Base-by-base conservation (phyloP, 441 rosid genomes). In the Hura crepitans region DNA sequence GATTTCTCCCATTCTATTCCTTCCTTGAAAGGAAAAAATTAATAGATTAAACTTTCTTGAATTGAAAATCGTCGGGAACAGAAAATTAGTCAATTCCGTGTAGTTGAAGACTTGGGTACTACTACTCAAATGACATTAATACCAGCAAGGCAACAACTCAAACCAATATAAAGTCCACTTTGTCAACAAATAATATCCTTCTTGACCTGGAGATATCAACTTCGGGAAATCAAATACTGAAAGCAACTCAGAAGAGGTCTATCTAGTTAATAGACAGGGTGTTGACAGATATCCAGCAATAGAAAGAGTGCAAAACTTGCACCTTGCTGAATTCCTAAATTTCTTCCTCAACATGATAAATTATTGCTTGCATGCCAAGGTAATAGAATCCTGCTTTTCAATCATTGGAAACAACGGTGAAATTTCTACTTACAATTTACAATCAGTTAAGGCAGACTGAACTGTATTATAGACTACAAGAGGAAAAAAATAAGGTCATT, bases 381-480 rank as follows among this genome's bases (percentile, higher is more conserved):
- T 17, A 1, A 1, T 17, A 35, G 25, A 50, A 3, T 28, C 23
- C 50, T 45, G 22, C 28, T 46, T n/a, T 17, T 18, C 3, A 4
- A 64, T 64, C 55, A 64, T 65, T 49, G 23, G 43, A 17, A 23
- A 28, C 23, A 65, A 25, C 43, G 50, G 5, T 13, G 0, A 23
- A 31, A 0, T 50, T 39, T 50, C 15, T 31, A 53, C 50, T 23
- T 47, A 45, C 47, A 50, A 60, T 25, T 27, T 11, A 17, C 7
- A 62, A 12, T 30, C 25, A 39, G 50, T n/a, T 59, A 33, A 60
- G 51, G 51, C 33, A 70, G 27, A 72, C 66, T 68, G 69, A 62
- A 62, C 68, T 72, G 65, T 74, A 74, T 80, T 69, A 70, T 55
- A 72, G 67, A 74, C 78, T 51, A 60, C 59, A 66, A 65, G 57